Base-by-base conservation (phyloP, 805 yeast species). In the Saccharomycopsis guyanensis region DNA sequence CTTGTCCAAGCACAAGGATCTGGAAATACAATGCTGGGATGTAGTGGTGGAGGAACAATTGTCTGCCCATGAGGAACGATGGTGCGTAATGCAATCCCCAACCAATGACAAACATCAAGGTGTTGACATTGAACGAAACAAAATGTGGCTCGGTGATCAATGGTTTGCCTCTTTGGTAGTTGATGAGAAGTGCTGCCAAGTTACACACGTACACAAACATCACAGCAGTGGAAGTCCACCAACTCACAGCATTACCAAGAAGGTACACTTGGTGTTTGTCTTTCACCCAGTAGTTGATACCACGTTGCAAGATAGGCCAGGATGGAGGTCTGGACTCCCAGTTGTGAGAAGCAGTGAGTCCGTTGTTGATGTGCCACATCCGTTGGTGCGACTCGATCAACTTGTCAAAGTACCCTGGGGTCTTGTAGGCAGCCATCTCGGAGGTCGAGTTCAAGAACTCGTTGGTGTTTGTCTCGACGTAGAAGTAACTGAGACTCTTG, bases 21-120 rank as follows among this genome's bases (percentile, higher is more conserved):
- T 87, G 93, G 65, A 93, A 93, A 68, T 87, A 93, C 44, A 86
- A 75, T 1, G 97, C 86, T 31, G 98, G 97, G 55, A 93, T 69
- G 61, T 88, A 88, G 65, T 89, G 97, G 61, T 89, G 97, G 62
- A 89, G 72, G 69, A 91, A 89, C 61, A 86, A 82, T 66, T 89
- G 97, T 69, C 97, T 82, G 52, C 77, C 74, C 97, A 91, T 89
- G 57, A 89, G 70, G 68, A 76, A 89, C 71, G 88, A 89, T 52
- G 96, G 96, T 61, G 86, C 76, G 62, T 83, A 89, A 66, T 93
- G 99, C 31, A 87, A 74, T 16, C 78, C 72, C 93, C 96, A 93
- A 10, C 91, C 96, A 6, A 76, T 57, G 35, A 79, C 57, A 61
- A 77, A 85, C 27, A 76, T 75, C 47, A 80, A 65, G 24, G 73